Conservation (phyloP, 352 stramenopile species). For the Elongisporangium anandrum region DNA sequence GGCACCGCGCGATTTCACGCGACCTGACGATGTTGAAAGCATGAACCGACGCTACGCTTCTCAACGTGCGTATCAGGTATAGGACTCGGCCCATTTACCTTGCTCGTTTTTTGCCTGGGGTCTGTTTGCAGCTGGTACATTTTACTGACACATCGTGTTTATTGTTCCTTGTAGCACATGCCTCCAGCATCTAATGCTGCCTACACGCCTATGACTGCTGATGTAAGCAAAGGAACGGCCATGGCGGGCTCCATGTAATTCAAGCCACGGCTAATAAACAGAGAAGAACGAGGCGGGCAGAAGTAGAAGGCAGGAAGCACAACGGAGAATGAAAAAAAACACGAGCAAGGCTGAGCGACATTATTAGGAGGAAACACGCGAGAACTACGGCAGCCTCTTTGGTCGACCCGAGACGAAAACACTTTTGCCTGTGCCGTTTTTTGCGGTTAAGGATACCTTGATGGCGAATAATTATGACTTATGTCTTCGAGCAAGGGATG, state of each 20-base stretch:
- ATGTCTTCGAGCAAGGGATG: background rate
- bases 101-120: background rate
- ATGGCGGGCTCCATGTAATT: constrained; percentile 71
- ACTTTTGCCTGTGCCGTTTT: background rate
- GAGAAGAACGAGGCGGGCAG: constrained; percentile 4
- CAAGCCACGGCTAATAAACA: background rate
- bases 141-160: constrained; percentile 2
- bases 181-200: constrained; percentile 50
- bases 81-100: constrained; percentile 2
- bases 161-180: constrained; percentile 43
- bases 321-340: constrained; percentile 8
- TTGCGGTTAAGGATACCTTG: background rate
- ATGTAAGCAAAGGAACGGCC: constrained; percentile 65
- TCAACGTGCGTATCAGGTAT: constrained; percentile 78
- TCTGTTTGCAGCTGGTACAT: background rate
- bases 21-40: constrained; percentile 59
- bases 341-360: background rate
- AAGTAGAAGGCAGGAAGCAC: constrained; percentile 1
- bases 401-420: background rate
- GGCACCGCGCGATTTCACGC: constrained; percentile 65
- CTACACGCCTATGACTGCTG: constrained; percentile 62
- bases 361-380: background rate
- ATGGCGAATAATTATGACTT: background rate
- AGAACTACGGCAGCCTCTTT: background rate
- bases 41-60: constrained; percentile 80